Percentiles rank a stretch among this genome's conserved stretches.
phyloP scores from a whole-genome alignment of 2,329 filamentous ascomycete species.

The Colletotrichum sp. region DNA sequence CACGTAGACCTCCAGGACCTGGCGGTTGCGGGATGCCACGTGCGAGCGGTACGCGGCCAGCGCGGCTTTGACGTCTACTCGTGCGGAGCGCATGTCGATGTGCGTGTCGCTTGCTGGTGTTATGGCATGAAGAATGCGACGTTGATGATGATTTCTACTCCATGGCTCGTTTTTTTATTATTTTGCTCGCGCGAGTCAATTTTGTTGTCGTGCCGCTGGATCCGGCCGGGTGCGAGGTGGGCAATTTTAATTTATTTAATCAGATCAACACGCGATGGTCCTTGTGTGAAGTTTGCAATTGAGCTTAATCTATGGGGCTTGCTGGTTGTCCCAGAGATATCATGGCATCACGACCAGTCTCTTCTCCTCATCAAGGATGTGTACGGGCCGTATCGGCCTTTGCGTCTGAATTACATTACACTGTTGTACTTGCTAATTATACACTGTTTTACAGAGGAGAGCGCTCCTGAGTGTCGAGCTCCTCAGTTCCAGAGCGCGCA shows the following conservation, averaged over 20 bases:
- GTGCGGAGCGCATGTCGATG: neutral
- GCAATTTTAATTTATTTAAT: neutral
- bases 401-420: neutral
- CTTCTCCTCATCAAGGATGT: neutral
- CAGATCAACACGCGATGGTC: neutral
- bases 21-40: neutral
- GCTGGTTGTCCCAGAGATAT: neutral
- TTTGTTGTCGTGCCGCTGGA: neutral
- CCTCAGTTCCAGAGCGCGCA: neutral
- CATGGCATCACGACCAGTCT: neutral
- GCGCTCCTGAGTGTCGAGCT: neutral
- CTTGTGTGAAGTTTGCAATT: neutral
- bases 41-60: neutral
- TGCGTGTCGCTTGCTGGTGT: neutral
- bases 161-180: neutral
- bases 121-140: neutral
- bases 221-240: neutral
- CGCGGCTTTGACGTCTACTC: neutral
- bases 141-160: neutral
- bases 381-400: neutral
- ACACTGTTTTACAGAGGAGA: conserved; percentile 4
- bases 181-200: neutral
- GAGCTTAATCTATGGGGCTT: neutral
- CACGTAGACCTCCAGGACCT: neutral
- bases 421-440: neutral